phyloP scores from a whole-genome alignment of 2,329 filamentous ascomycete species.

The Canariomyces notabilis region DNA sequence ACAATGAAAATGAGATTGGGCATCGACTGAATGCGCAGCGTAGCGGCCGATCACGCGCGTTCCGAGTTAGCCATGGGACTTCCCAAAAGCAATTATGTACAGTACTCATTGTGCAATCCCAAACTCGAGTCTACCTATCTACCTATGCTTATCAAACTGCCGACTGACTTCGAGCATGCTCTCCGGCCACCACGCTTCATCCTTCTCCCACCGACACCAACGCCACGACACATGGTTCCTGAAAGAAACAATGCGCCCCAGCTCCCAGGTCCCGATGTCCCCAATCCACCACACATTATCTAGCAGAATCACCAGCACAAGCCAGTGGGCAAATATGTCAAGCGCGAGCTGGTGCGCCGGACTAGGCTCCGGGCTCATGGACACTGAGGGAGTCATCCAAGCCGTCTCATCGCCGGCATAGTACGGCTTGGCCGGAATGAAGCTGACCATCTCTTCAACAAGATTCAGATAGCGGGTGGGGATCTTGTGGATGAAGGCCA shows the following conservation, averaged over 20 bases:
- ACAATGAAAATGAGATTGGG: too few relatives aligned
- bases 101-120: too few relatives aligned
- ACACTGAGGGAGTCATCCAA: background rate
- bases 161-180: conserved; percentile 30
- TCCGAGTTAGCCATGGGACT: too few relatives aligned
- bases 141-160: conserved; percentile 17
- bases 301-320: conserved; percentile 34
- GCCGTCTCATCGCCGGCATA: background rate
- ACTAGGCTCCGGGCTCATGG: background rate
- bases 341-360: conserved; percentile 27
- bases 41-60: too few relatives aligned
- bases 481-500: conserved; percentile 38
- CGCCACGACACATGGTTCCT: conserved; percentile 13
- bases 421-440: conserved; percentile 8
- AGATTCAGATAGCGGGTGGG: conserved; percentile 31
- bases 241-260: conserved; percentile 25
- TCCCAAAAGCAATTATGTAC: too few relatives aligned
- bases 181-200: conserved; percentile 33
- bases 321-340: conserved; percentile 37
- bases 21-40: too few relatives aligned
- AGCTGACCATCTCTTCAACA: conserved; percentile 31
- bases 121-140: too few relatives aligned
- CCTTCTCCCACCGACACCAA: conserved; percentile 8
- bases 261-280: conserved; percentile 32
- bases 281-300: conserved; percentile 40